Evolutionary conservation across 192 early-diverging fungal species (phyloP).

Genomic region (Dimargaris xerosporica): DNA sequence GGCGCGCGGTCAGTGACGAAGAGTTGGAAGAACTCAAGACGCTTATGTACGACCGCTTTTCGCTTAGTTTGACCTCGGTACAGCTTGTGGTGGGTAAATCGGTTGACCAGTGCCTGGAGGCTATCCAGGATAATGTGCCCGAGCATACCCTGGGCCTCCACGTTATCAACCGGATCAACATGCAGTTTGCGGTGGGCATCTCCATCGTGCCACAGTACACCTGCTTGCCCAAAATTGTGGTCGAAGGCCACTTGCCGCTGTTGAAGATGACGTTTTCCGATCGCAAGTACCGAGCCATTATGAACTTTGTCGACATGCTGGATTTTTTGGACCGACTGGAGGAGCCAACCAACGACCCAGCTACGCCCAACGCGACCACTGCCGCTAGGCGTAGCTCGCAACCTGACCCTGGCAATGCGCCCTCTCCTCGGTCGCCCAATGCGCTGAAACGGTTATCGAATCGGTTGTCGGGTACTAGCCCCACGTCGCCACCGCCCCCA

Average conservation of each 20-base stretch:
- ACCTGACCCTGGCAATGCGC: too few species aligned
- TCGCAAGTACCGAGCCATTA: constrained; percentile 79
- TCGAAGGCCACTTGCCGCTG: constrained; percentile 68
- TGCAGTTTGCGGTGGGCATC: constrained; percentile 62
- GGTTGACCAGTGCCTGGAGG: constrained; percentile 49
- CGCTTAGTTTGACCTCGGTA: constrained; percentile 58
- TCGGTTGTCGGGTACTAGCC: too few species aligned
- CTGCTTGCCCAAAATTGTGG: constrained; percentile 53
- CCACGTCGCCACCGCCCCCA: too few species aligned
- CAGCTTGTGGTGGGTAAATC: constrained; percentile 72
- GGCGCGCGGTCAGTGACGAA: constrained; percentile 33
- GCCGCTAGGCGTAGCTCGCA: background rate
- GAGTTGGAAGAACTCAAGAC: constrained; percentile 60
- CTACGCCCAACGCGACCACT: background rate
- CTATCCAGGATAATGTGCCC: constrained; percentile 34
- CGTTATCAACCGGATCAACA: constrained; percentile 76
- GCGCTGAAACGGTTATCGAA: too few species aligned
- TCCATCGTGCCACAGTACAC: constrained; percentile 70
- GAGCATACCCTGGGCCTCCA: constrained; percentile 44
- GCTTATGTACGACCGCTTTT: constrained; percentile 84
- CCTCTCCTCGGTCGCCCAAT: too few species aligned
- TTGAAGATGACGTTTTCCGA: constrained; percentile 86
- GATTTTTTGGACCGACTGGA: constrained; percentile 15
- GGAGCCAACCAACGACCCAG: background rate
- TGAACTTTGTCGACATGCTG: constrained; percentile 27